These are phyloP conservation scores for Aspergillus quadricinctus DNA, from an alignment of 2,329 filamentous ascomycete species.

Conservation along the genomic window DNA sequence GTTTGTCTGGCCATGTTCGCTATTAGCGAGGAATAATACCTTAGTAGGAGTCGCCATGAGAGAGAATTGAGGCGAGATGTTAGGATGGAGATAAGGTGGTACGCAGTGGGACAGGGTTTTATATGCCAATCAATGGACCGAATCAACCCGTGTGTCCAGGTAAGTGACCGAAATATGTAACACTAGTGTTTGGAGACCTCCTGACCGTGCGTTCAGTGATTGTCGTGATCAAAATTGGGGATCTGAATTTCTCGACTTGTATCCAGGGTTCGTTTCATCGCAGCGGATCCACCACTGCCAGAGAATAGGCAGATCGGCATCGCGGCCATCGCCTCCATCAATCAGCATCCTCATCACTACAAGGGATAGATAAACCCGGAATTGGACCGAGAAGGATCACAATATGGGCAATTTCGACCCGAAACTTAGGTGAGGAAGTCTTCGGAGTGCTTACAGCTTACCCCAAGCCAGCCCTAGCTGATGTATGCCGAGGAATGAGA, in stretches of 20 bases:
- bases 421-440: neutral
- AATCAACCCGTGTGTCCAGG: neutral
- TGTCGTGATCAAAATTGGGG: neutral
- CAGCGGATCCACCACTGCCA: neutral
- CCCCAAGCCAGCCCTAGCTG: neutral
- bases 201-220: neutral
- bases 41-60: slow-evolving; percentile 14
- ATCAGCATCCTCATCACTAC: too few species aligned
- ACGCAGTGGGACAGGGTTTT: neutral
- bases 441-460: neutral
- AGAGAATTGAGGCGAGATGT: neutral
- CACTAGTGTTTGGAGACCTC: neutral
- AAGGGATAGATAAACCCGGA: too few species aligned
- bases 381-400: neutral
- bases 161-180: neutral
- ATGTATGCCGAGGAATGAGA: neutral
- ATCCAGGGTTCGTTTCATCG: neutral
- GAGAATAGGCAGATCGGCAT: neutral
- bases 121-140: neutral
- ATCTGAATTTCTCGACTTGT: neutral
- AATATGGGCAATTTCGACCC: neutral
- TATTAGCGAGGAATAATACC: slow-evolving; percentile 44
- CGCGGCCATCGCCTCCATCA: too few species aligned
- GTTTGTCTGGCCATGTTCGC: slow-evolving; percentile 47
- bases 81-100: neutral